Evolutionary conservation across 805 yeast species (phyloP), one percentile per base, ranked within the genome.

Genomic region (Saturnispora mendoncae): DNA sequence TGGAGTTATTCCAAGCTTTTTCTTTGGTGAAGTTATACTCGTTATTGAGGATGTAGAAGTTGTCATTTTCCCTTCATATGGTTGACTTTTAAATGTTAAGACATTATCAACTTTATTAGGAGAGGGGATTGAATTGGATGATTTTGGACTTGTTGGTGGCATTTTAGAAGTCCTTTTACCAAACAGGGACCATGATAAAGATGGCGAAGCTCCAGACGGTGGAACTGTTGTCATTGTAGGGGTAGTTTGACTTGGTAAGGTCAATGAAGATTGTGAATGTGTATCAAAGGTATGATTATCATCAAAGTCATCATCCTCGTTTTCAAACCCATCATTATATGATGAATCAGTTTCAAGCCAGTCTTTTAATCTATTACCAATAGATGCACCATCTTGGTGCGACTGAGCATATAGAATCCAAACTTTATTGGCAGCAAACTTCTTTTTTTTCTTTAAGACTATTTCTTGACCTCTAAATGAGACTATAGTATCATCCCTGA

Each of bases 361-460:
- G 7, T 23, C 18, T 15, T 23, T 39, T 3, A 47, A 18, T 25
- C 35, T 47, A 43, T 39, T 33, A 37, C 61, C 64, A 53, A 47
- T 25, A 6, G 54, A 54, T 19, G 51, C 54, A 6, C 60, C 62
- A 53, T 86, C 95, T 21, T 67, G 71, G 34, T 81, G 81, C 7
- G 81, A 76, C 56, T 87, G 94, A 2, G 92, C 81, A 58, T 94
- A 84, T 40, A 86, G 71, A 38, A 74, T 70, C 42, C 54, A 53
- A 19, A 43, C 50, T 38, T 52, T 58, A 38, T 45, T 51, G 6
- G 65, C 53, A 17, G 63, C 51, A 21, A 58, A 58, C 32, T 62
- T 60, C 43, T 60, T 58, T 36, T 52, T 59, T 32, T 53, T 51
- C 10, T 51, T 39, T 8, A 61, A 45, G 6, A 46, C 46, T 24